These are phyloP conservation scores for Salix udensis DNA, from an alignment of 345 rosid species.

Conservation along the genomic window DNA sequence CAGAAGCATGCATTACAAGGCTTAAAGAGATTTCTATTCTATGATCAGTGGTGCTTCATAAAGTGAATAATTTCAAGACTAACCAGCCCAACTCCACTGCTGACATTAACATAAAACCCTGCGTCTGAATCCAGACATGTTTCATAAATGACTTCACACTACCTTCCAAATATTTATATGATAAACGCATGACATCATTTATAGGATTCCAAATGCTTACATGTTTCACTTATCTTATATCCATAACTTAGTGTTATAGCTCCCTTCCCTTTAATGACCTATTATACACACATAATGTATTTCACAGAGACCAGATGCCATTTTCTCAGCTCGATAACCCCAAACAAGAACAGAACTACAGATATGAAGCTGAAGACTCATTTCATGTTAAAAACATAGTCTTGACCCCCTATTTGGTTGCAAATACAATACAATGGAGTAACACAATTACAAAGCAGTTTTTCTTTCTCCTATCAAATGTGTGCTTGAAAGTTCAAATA, in stretches of 20 bases:
- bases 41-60: neutral
- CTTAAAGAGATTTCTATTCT: neutral
- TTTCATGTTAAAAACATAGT: neutral
- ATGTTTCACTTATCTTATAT: neutral
- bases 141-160: neutral
- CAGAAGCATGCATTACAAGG: neutral
- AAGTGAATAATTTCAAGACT: neutral
- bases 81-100: neutral
- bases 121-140: neutral
- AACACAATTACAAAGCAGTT: neutral
- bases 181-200: neutral
- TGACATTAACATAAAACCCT: neutral
- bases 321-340: neutral
- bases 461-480: neutral
- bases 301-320: neutral
- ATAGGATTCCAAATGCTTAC: neutral
- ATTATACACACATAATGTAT: neutral
- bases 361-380: neutral
- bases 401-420: neutral
- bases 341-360: neutral
- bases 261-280: neutral
- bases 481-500: neutral
- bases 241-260: neutral
- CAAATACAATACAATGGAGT: neutral
- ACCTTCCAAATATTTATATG: neutral